These are phyloP conservation scores for Phyllosticta citribraziliensis DNA, from an alignment of 2,329 filamentous ascomycete genomes.

Conservation along the genomic window DNA sequence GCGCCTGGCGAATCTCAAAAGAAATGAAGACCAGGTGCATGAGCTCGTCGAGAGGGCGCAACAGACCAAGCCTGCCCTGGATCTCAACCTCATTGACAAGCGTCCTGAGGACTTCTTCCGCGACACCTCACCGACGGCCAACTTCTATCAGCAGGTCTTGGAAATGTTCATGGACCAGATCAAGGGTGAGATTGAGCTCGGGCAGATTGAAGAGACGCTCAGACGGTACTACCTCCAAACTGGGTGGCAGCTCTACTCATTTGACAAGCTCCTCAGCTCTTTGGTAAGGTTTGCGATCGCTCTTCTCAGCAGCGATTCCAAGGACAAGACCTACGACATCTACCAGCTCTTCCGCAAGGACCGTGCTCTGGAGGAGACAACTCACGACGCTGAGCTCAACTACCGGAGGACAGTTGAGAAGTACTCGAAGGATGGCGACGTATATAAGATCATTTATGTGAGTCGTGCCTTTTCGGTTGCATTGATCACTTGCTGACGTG, in stretches of 20 bases:
- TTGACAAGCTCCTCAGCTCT: slow-evolving; percentile 77
- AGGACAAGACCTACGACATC: slow-evolving; percentile 89
- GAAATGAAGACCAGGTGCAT: slow-evolving; percentile 61
- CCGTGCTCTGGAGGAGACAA: slow-evolving; percentile 73
- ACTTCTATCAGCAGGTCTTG: slow-evolving; percentile 78
- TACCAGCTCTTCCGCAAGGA: slow-evolving; percentile 78
- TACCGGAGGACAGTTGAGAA: slow-evolving; percentile 89
- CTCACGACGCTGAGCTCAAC: slow-evolving; percentile 80
- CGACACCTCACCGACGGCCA: slow-evolving; percentile 50
- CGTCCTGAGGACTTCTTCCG: slow-evolving; percentile 65
- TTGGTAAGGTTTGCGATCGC: slow-evolving; percentile 70
- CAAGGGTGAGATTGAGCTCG: slow-evolving; percentile 69
- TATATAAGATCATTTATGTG: slow-evolving; percentile 87
- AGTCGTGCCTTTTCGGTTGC: slow-evolving; percentile 32
- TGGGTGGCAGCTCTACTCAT: slow-evolving; percentile 88
- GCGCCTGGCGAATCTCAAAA: slow-evolving; percentile 74
- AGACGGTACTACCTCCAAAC: slow-evolving; percentile 84
- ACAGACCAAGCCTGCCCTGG: slow-evolving; percentile 67
- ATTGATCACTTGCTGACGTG: slow-evolving; percentile 19
- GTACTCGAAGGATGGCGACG: slow-evolving; percentile 81
- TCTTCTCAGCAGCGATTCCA: slow-evolving; percentile 77
- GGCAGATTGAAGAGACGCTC: slow-evolving; percentile 78
- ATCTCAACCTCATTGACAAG: slow-evolving; percentile 76
- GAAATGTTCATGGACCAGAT: slow-evolving; percentile 81
- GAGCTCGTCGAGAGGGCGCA: slow-evolving; percentile 65